These are phyloP conservation scores for Parastagonospora avenae DNA, from an alignment of 2,329 filamentous ascomycete genomes.

Conservation along the genomic window DNA sequence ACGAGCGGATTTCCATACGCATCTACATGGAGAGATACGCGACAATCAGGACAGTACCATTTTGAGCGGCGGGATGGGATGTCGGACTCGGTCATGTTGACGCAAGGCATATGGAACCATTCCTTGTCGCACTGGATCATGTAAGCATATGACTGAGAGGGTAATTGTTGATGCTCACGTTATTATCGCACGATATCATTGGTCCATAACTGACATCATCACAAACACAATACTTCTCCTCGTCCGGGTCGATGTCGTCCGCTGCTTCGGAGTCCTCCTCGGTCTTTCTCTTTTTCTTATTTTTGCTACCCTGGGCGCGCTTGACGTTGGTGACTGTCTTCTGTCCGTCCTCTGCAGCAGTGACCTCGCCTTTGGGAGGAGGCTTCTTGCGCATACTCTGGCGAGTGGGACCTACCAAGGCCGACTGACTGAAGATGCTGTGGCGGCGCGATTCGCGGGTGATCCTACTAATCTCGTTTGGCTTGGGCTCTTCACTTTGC, in stretches of 20 bases:
- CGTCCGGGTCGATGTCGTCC: slow-evolving; percentile 70
- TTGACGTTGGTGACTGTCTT: slow-evolving; percentile 72
- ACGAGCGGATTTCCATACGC: slow-evolving; percentile 41
- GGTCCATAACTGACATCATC: slow-evolving; percentile 79
- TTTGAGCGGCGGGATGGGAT: slow-evolving; percentile 75
- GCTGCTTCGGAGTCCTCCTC: slow-evolving; percentile 31
- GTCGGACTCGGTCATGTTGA: slow-evolving; percentile 63
- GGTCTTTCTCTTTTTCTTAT: slow-evolving; percentile 56
- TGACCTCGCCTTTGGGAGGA: slow-evolving; percentile 75
- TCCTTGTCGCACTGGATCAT: slow-evolving; percentile 71
- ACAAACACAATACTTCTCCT: slow-evolving; percentile 78
- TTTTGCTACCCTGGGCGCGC: slow-evolving; percentile 58
- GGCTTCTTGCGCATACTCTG: slow-evolving; percentile 66
- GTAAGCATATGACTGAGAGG: slow-evolving; percentile 17
- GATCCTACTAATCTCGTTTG: slow-evolving; percentile 42
- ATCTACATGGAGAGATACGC: slow-evolving; percentile 32
- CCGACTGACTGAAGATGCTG: slow-evolving; percentile 53
- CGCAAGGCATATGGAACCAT: slow-evolving; percentile 85
- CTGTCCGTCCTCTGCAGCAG: slow-evolving; percentile 62
- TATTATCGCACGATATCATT: slow-evolving; percentile 84
- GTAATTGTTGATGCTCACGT: slow-evolving; percentile 51
- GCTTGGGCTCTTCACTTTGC: slow-evolving; percentile 55
- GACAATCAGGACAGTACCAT: slow-evolving; percentile 84
- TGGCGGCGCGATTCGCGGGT: slow-evolving; percentile 50
- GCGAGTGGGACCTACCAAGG: slow-evolving; percentile 42